Evolutionary conservation across 2,329 filamentous ascomycete genomes (phyloP), one percentile per base, ranked within the genome.

Genomic region (Botrytis paeoniae): DNA sequence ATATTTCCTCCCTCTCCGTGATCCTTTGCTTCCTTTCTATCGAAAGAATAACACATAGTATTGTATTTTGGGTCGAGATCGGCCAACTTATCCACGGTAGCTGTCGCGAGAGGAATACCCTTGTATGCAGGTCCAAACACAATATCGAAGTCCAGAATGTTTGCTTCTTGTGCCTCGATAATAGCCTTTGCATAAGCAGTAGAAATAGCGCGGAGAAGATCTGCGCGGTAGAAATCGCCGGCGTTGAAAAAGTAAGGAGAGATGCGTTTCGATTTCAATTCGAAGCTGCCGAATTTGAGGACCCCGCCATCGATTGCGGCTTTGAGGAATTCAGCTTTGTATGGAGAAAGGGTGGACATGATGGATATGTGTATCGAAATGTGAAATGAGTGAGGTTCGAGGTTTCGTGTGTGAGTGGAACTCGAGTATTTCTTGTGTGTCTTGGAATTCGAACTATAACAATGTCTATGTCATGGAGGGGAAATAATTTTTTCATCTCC

Each of bases 161-260:
- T 78, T 60, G 80, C 77, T 62, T 80, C 78, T 48, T 83, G 82
- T 32, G 85, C 84, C 76, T 79, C 74, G 76, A 86, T 83, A 78
- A 92, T 89, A 73, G 89, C 86, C 76, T 87, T 83, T 61, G 95
- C 95, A 83, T 95, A 98, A 74, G 95, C 94, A 59, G 89, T 88
- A 70, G 92, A 89, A 78, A 97, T 93, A 73, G 94, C 89, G 75
- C 88, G 88, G 76, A 97, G 89, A 43, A 97, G 89, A 75, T 91
- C 87, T 35, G 92, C 92, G 70, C 91, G 91, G 86, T 96, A 94
- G 84, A 98, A 97, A 79, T 93, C 89, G 74, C 95, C 94, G 64
- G 95, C 94, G 83, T 97, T 98, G 90, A 98, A 97, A 87, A 98
- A 98, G 88, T 98, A 98, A 60, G 96, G 96, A 20, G 94, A 97